Conservation (phyloP, 169 alveolate genomes). For the Plasmodium inui region DNA sequence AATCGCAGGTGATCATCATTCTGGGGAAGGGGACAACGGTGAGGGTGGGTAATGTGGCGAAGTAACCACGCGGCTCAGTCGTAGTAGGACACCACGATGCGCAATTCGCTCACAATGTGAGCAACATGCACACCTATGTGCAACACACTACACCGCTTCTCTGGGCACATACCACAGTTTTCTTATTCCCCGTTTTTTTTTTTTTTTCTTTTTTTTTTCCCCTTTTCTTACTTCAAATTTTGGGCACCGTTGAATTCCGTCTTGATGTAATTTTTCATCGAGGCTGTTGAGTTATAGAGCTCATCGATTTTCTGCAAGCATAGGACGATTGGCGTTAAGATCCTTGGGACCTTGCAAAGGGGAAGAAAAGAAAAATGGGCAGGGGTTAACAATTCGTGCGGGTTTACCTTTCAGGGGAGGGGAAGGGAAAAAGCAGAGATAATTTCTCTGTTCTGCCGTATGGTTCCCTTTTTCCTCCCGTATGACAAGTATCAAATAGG, state of each 20-base stretch:
- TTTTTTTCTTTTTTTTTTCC: neutral
- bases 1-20: slow-evolving; percentile 91
- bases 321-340: slow-evolving; percentile 90
- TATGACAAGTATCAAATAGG: neutral
- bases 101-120: neutral
- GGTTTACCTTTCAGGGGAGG: neutral
- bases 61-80: neutral
- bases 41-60: neutral
- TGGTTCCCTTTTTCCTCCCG: neutral
- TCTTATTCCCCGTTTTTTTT: neutral
- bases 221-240: slow-evolving; percentile 76
- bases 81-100: neutral
- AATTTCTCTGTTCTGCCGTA: neutral
- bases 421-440: neutral
- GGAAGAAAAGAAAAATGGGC: neutral
- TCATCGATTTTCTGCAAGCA: slow-evolving; percentile 91
- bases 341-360: slow-evolving; percentile 90
- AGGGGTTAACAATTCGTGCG: neutral
- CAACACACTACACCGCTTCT: neutral
- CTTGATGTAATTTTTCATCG: slow-evolving; percentile 86
- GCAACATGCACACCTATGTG: neutral
- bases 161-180: neutral
- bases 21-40: slow-evolving; percentile 10
- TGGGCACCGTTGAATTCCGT: slow-evolving; percentile 90
- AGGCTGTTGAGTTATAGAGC: slow-evolving; percentile 83